Percentiles rank a stretch among this genome's conserved stretches.
phyloP scores from a whole-genome alignment of 2,329 filamentous ascomycete species.

The Dactylellina haptotyla region DNA sequence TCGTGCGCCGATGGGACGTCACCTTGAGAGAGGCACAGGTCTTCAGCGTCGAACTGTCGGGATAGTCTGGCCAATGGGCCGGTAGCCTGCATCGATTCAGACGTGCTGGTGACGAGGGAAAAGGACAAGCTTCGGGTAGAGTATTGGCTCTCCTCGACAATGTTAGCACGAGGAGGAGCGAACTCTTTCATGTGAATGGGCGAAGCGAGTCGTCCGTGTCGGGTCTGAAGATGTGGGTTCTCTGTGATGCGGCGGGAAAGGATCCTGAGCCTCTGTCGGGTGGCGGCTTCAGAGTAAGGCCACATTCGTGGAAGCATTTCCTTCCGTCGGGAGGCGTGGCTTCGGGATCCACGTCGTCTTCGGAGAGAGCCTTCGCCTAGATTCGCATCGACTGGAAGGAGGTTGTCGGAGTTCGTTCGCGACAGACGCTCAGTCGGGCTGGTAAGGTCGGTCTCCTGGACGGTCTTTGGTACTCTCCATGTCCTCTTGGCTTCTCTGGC shows the following conservation, averaged over 20 bases:
- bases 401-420: slow-evolving; percentile 47
- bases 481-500: slow-evolving; percentile 73
- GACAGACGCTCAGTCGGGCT: slow-evolving; percentile 56
- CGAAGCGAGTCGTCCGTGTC: slow-evolving; percentile 51
- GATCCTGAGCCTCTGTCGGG: slow-evolving; percentile 71
- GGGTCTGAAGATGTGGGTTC: slow-evolving; percentile 61
- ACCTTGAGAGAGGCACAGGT: slow-evolving; percentile 28
- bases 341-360: slow-evolving; percentile 59
- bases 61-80: slow-evolving; percentile 65
- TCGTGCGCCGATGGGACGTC: slow-evolving; percentile 44
- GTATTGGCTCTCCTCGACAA: slow-evolving; percentile 50
- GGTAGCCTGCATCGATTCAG: slow-evolving; percentile 72
- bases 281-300: slow-evolving; percentile 73
- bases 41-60: slow-evolving; percentile 30
- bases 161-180: slow-evolving; percentile 50
- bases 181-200: slow-evolving; percentile 61
- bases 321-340: slow-evolving; percentile 59
- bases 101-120: slow-evolving; percentile 72
- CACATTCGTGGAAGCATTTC: slow-evolving; percentile 61
- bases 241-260: slow-evolving; percentile 67
- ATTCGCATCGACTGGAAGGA: slow-evolving; percentile 39
- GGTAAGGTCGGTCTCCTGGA: slow-evolving; percentile 55
- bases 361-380: slow-evolving; percentile 56
- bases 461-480: slow-evolving; percentile 71
- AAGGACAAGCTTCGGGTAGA: slow-evolving; percentile 72